Conservation (phyloP, 2,329 filamentous ascomycete species). For the Aspergillus brasiliensis region DNA sequence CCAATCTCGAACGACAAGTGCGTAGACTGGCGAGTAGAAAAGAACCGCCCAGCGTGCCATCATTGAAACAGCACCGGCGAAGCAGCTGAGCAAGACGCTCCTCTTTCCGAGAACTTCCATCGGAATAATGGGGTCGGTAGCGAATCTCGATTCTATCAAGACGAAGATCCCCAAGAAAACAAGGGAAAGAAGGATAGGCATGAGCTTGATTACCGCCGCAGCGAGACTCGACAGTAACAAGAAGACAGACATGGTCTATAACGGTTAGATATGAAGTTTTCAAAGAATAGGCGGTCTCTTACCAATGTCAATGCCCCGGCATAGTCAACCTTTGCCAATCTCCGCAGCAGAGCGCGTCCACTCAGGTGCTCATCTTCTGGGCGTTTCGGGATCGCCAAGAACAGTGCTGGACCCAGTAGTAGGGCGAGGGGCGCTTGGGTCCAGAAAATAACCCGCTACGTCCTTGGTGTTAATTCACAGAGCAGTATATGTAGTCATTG, state of each 20-base stretch:
- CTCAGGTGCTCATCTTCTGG: conserved; percentile 41
- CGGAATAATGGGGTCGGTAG: conserved; percentile 73
- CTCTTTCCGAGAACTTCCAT: conserved; percentile 69
- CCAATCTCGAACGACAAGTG: conserved; percentile 73
- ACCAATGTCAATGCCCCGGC: conserved; percentile 69
- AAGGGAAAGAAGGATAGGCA: conserved; percentile 64
- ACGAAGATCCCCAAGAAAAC: conserved; percentile 60
- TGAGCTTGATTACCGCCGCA: conserved; percentile 61
- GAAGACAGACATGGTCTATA: conserved; percentile 64
- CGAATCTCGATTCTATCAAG: conserved; percentile 64
- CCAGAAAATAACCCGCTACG: conserved; percentile 70
- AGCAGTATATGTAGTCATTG: not conserved
- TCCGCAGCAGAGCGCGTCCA: conserved; percentile 48
- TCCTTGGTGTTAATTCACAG: not conserved
- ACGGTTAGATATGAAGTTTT: not conserved
- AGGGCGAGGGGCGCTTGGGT: conserved; percentile 68
- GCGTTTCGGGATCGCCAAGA: conserved; percentile 64
- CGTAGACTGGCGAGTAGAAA: conserved; percentile 79
- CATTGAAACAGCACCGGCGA: conserved; percentile 77
- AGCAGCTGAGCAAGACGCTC: conserved; percentile 70
- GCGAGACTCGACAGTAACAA: conserved; percentile 72
- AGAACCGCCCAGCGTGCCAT: conserved; percentile 77
- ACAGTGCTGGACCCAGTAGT: conserved; percentile 62
- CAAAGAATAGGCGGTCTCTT: conserved; percentile 26
- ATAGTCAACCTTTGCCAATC: conserved; percentile 72